phyloP scores from a whole-genome alignment of 495 filamentous ascomycete species.

The Hypoxylon lienhwacheense region DNA sequence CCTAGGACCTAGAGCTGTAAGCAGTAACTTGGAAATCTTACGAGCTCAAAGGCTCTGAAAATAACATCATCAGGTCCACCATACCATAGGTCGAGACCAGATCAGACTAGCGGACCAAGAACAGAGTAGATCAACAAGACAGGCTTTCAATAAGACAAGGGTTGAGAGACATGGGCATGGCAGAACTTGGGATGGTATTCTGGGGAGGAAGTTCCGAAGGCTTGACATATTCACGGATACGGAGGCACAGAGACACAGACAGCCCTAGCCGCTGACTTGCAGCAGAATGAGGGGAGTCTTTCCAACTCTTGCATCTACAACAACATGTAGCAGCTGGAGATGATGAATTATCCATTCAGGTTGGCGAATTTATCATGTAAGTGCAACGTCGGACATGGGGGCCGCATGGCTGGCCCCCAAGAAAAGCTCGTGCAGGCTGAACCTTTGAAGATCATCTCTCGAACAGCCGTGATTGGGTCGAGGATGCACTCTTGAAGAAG shows the following conservation, averaged over 20 bases:
- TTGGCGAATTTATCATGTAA: slow-evolving; percentile 17
- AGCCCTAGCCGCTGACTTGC: slow-evolving; percentile 3
- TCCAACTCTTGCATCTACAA: slow-evolving; percentile 18
- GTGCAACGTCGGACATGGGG: slow-evolving; percentile 25
- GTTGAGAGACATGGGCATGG: slow-evolving; percentile 18
- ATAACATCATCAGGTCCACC: slow-evolving; percentile 14
- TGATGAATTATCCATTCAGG: slow-evolving; percentile 23
- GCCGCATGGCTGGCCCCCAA: slow-evolving; percentile 27
- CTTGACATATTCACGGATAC: slow-evolving; percentile 15
- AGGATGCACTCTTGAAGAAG: neutral
- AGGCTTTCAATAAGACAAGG: slow-evolving; percentile 15
- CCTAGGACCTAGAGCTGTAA: slow-evolving; percentile 13
- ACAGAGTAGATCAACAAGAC: slow-evolving; percentile 16
- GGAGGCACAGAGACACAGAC: no score
- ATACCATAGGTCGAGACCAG: slow-evolving; percentile 2
- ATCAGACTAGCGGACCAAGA: slow-evolving; percentile 11
- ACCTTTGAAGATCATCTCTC: slow-evolving; percentile 6
- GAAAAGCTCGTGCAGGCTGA: slow-evolving; percentile 9
- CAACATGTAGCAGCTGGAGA: slow-evolving; percentile 14
- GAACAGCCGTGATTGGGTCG: slow-evolving; percentile 14
- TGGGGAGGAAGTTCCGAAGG: slow-evolving; percentile 17
- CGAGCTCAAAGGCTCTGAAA: slow-evolving; percentile 16
- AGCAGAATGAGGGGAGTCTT: slow-evolving; percentile 16
- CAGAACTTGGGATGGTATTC: slow-evolving; percentile 31
- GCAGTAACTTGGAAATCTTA: slow-evolving; percentile 19